These are phyloP conservation scores for Biancaea sappan DNA, from an alignment of 306 rosid species.

Conservation along the genomic window DNA sequence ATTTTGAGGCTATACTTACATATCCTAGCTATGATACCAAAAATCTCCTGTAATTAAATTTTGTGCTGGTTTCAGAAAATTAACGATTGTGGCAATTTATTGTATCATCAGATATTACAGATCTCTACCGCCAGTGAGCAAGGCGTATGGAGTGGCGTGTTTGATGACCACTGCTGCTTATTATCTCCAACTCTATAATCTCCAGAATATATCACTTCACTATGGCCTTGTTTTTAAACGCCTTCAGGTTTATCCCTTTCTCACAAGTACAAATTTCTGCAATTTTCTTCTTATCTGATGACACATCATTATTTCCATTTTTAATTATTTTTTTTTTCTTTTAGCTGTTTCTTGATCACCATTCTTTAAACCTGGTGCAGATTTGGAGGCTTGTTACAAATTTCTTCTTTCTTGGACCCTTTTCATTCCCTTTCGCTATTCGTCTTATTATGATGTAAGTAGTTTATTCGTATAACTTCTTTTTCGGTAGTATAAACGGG, in stretches of 20 bases:
- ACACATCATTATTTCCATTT: no score
- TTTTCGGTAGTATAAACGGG: neutral
- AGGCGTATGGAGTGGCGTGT: conserved; percentile 68
- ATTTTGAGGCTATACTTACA: no score
- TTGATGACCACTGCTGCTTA: conserved; percentile 62
- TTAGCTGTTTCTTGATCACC: conserved; percentile 14
- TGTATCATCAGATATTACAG: conserved; percentile 66
- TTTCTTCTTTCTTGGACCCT: conserved; percentile 78
- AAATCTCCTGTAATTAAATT: no score
- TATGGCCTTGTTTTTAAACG: conserved; percentile 54
- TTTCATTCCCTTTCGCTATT: conserved; percentile 60
- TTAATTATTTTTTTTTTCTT: neutral
- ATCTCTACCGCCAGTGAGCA: conserved; percentile 83
- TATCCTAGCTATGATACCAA: no score
- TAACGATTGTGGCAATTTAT: neutral
- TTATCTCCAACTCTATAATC: conserved; percentile 44
- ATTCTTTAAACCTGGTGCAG: conserved; percentile 36
- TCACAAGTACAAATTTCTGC: no score
- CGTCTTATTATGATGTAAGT: conserved; percentile 64
- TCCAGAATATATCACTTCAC: conserved; percentile 28
- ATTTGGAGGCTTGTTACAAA: conserved; percentile 72
- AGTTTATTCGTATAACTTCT: neutral
- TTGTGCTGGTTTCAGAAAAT: neutral
- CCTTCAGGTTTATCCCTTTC: conserved; percentile 51
- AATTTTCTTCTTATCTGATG: no score